Percentiles rank a stretch among this genome's conserved stretches.
Evolutionary conservation across 345 rosid species (phyloP).

Genomic region (Aquilaria malaccensis): DNA sequence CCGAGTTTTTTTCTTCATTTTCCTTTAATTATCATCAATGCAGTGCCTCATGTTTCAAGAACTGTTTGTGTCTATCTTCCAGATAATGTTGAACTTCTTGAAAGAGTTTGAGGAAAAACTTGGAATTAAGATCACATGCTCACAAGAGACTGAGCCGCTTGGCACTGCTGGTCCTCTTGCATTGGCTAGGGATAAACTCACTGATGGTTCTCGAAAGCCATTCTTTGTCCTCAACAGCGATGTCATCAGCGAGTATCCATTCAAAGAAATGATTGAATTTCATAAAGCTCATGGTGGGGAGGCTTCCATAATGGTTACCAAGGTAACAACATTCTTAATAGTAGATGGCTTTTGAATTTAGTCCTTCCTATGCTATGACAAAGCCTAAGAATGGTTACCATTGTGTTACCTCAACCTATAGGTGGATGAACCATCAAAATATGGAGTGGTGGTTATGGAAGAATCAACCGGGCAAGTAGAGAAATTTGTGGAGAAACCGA

Average conservation of each 20-base stretch:
- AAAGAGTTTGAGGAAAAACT: constrained; percentile 86
- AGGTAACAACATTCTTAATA: constrained; percentile 39
- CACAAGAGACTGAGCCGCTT: constrained; percentile 98
- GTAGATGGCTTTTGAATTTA: neutral
- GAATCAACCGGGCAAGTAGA: constrained; percentile 78
- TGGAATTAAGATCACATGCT: constrained; percentile 87
- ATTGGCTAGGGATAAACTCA: constrained; percentile 84
- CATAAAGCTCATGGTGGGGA: constrained; percentile 94
- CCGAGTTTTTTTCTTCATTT: neutral
- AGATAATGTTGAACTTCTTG: constrained; percentile 93
- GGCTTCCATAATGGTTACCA: constrained; percentile 98
- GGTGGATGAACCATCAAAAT: constrained; percentile 99
- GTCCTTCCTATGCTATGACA: neutral
- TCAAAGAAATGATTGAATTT: constrained; percentile 74
- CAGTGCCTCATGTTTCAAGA: neutral
- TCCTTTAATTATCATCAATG: neutral
- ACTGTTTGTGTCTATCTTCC: constrained; percentile 11
- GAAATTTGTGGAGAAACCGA: constrained; percentile 93
- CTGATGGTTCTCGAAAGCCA: constrained; percentile 76
- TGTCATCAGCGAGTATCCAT: constrained; percentile 96
- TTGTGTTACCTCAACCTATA: constrained; percentile 9
- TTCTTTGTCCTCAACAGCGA: constrained; percentile 99
- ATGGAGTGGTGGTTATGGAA: constrained; percentile 96
- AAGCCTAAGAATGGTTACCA: constrained; percentile 1
- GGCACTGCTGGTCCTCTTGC: constrained; percentile 99